Percentiles rank a stretch among this genome's conserved stretches.
These are phyloP conservation scores for Teunomyces cretensis DNA, from an alignment of 805 yeast genomes.

Conservation along the genomic window DNA sequence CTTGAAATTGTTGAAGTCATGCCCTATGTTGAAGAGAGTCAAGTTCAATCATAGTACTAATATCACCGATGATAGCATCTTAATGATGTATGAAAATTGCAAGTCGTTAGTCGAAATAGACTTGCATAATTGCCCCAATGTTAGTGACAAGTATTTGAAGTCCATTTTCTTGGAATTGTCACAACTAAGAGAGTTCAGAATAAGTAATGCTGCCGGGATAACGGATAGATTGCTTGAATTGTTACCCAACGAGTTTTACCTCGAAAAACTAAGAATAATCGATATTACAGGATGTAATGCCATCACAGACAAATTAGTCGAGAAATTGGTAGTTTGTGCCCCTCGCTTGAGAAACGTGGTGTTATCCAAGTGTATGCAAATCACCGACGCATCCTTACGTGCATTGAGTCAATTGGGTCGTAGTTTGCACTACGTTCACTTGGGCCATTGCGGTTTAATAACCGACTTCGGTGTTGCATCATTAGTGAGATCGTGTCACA, in stretches of 20 bases:
- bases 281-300: conserved; percentile 84
- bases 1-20: conserved; percentile 52
- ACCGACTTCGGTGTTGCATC: conserved; percentile 85
- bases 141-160: conserved; percentile 63
- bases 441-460: conserved; percentile 89
- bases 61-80: conserved; percentile 63
- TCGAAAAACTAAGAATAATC: conserved; percentile 72
- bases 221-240: conserved; percentile 64
- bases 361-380: conserved; percentile 81
- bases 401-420: conserved; percentile 73
- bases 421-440: conserved; percentile 82
- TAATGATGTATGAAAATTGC: conserved; percentile 66
- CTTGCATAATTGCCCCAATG: conserved; percentile 74
- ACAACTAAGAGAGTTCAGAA: conserved; percentile 81
- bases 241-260: conserved; percentile 46
- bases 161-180: conserved; percentile 58
- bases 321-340: conserved; percentile 67
- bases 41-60: conserved; percentile 71
- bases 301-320: conserved; percentile 77
- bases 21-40: conserved; percentile 78
- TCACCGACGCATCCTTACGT: conserved; percentile 77
- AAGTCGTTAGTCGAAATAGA: conserved; percentile 86
- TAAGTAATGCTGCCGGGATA: conserved; percentile 69
- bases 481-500: conserved; percentile 72
- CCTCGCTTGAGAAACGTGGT: conserved; percentile 88